Base-by-base conservation (phyloP, 352 stramenopile genomes). In the Globisporangium megalacanthum region DNA sequence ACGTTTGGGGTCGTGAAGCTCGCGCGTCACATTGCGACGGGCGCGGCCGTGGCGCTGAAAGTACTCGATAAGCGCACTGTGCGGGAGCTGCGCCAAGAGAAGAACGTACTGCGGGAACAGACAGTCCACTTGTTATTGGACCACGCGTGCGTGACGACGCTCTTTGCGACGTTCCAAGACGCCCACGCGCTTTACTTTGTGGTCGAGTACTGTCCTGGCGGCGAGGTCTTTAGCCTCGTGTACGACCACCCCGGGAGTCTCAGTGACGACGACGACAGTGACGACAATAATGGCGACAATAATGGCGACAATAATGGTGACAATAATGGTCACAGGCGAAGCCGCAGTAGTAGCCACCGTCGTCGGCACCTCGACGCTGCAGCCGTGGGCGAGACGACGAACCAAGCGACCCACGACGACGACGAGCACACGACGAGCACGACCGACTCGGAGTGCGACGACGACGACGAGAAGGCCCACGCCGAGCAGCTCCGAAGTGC, bases 151-250 rank as follows among this genome's bases (percentile, higher is more conserved):
- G 58, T 94, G 17, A 65, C 69, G 13, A 69, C 39, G 31, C 70
- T 94, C 45, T 85, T 81, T 60, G 62, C 72, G 19, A 89, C 72
- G 47, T 91, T 94, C 54, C 80, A 94, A 52, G 85, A 94, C 60
- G 56, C 61, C 10, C 52, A 85, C 14, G 79, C 79, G 25, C 58
- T 93, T 36, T 94, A 89, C 52, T 87, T 92, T 39, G 76, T 92
- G 47, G 46, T 92, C 44, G 82, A 89, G 67, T 89, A 82, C 49
- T 88, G 75, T 53, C 25, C 25, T 29, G 25, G 25, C 25, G 25
- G 25, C 2, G 25, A 29, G 25, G 25, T 29, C 69, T 97, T 96
- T 63, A 94, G 89, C 54, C 82, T 98, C 49, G 79, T 97, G 50
- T 83, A 91, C 64, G 62, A 89, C 25, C 77, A 86, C 35, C 53